Evolutionary conservation across 2,329 filamentous ascomycete genomes (phyloP).

Genomic region (Alternaria conjuncta): DNA sequence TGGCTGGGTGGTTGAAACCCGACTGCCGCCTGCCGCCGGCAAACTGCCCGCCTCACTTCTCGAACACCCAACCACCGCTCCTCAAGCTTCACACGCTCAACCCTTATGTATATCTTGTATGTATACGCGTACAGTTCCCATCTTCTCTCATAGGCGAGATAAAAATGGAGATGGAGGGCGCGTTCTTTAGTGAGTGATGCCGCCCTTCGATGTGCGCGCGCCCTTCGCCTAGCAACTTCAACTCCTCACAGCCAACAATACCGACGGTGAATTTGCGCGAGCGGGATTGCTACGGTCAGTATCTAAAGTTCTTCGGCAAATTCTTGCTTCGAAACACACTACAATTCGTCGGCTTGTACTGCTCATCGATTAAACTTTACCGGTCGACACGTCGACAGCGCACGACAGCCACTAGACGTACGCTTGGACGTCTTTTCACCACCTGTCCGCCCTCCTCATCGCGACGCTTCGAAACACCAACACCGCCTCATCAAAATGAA

Average conservation of each 20-base stretch:
- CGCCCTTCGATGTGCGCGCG: neutral
- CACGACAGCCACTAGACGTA: neutral
- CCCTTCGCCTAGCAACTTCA: neutral
- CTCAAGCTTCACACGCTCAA: neutral
- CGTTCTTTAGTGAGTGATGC: neutral
- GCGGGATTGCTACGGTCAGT: neutral
- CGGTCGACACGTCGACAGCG: neutral
- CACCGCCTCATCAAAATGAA: neutral
- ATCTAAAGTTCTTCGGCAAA: neutral
- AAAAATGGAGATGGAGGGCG: neutral
- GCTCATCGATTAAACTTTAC: neutral
- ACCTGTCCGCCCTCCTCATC: neutral
- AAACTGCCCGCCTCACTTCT: neutral
- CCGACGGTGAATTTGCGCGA: neutral
- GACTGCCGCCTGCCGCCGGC: neutral
- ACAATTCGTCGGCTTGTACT: neutral
- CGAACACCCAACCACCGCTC: neutral
- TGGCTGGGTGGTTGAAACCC: neutral
- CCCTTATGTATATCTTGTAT: neutral
- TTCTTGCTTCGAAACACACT: neutral
- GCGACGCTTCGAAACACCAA: neutral
- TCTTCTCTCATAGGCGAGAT: neutral
- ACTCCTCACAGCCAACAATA: neutral
- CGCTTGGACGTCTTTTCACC: neutral
- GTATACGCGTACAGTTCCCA: neutral